Base-by-base conservation (phyloP, 345 rosid species). In the Microcos paniculata region DNA sequence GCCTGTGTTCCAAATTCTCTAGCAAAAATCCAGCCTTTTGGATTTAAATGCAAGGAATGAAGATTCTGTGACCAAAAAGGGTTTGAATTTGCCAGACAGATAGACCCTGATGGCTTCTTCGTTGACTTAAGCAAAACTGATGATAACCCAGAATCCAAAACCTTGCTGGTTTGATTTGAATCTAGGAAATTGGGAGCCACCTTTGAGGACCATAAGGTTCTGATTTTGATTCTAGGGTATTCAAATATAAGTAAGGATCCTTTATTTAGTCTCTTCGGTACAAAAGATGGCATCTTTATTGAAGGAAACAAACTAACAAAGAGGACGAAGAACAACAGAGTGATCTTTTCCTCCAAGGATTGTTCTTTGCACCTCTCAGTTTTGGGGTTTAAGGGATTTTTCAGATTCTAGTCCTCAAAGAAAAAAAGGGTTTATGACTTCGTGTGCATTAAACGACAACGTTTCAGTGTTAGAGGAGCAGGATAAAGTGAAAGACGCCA, bases 1-100 rank as follows among this genome's bases (percentile, higher is more conserved):
- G 90, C 85, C 63, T 84, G 91, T 42, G 93, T 79, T 71, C 84
- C 79, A 55, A 84, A 77, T 61, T 78, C 65, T 66, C 75, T 76
- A 28, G 67, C 53, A 79, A 80, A 81, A 80, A 62, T 43, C 69
- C 51, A 49, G 33, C 49, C 73, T 64, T 62, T 78, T 52, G 42
- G 59, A 61, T 77, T 73, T 64, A 31, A 30, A 68, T 5, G 28
- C 42, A 79, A 78, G 72, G 70, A 58, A n/a, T 66, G 62, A 15
- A 48, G 58, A 23, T 2, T 46, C 12, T 73, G 46, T 66, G 79
- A 80, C 46, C 78, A 74, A 16, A 71, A 53, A 31, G 45, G 38
- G 55, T 58, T 31, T 31, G 70, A 75, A 40, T 12, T 78, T 65
- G 65, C 24, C 31, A 13, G 26, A 38, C 9, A 52, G 62, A 62